phyloP scores from a whole-genome alignment of 2,329 filamentous ascomycete species.

The Fusarium nematophilum region DNA sequence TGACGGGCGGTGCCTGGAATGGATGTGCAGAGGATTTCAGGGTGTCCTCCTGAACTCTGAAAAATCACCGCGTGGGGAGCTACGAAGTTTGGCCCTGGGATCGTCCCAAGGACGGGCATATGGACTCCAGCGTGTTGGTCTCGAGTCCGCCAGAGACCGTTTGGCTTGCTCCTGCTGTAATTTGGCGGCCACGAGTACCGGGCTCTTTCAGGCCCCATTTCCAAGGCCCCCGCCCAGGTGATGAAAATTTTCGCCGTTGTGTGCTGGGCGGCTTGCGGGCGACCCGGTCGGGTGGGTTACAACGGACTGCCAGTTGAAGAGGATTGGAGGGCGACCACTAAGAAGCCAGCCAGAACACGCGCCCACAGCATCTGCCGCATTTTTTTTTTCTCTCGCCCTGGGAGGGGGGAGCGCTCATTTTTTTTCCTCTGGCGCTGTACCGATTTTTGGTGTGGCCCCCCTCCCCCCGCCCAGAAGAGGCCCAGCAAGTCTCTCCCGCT shows the following conservation, averaged over 20 bases:
- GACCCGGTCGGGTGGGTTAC: slow-evolving; percentile 19
- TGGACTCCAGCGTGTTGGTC: not conserved
- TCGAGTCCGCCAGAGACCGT: not conserved
- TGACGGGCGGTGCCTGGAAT: slow-evolving; percentile 1
- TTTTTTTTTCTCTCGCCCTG: slow-evolving; percentile 26
- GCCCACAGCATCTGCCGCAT: slow-evolving; percentile 39
- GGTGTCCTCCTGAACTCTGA: not conserved
- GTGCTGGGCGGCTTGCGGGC: slow-evolving; percentile 15
- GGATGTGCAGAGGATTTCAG: not conserved
- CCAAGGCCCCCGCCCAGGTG: slow-evolving; percentile 29
- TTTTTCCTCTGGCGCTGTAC: slow-evolving; percentile 28
- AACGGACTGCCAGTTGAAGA: slow-evolving; percentile 15
- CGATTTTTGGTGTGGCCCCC: slow-evolving; percentile 34
- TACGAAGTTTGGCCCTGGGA: not conserved
- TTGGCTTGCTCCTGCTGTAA: slow-evolving; percentile 24
- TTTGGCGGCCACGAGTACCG: not conserved
- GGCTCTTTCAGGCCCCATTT: slow-evolving; percentile 32
- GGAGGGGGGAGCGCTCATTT: slow-evolving; percentile 18
- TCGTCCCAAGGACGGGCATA: not conserved
- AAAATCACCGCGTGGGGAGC: not conserved
- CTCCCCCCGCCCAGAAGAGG: slow-evolving; percentile 29
- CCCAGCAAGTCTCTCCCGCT: slow-evolving; percentile 27
- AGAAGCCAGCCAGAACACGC: slow-evolving; percentile 25
- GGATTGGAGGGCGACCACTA: slow-evolving; percentile 30
- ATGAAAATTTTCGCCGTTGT: slow-evolving; percentile 27